Base-by-base conservation (phyloP, 2,329 filamentous ascomycete species). In the Colletotrichum echinochloae region DNA sequence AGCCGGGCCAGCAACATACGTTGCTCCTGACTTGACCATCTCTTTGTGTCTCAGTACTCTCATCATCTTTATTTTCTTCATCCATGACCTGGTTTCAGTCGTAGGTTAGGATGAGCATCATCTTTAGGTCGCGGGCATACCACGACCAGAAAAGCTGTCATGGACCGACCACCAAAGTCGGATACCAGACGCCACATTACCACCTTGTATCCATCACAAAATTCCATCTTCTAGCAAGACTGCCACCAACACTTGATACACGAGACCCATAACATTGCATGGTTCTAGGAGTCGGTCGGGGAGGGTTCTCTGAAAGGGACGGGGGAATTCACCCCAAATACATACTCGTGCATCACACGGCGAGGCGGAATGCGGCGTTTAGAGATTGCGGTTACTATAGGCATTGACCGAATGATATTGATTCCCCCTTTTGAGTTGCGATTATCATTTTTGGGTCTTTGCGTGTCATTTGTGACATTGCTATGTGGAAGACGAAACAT, bases 361-460 rank as follows among this genome's bases (percentile, higher is more conserved):
- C 65, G 60, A 70, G 65, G 69, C 65, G 65, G 69, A 69, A 51
- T 54, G 60, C 65, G 69, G 69, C 69, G 69, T 71, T 71, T 35
- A 60, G 69, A 70, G 56, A 67, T 44, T 71, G 60, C 49, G 59
- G 57, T 59, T 71, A 51, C 41, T 65, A 65, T 60, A 71, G 60
- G 65, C 65, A 71, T 69, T 71, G 64, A 62, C 51, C 30, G 44
- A 67, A 70, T 67, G 67, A 70, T 12, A 70, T 62, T 67, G 57
- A 67, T 67, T 59, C 64, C 56, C 63, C 67, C 48, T 33, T 33
- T 23, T 37, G 12, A 28, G 23, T 60, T 35, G 14, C 9, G 52
- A 1, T 18, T 18, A 18, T 23, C 33, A 6, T n/a, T n/a, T 20
- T 23, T 1, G 4, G 20, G 5, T 33, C n/a, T 55, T 16, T 1